Evolutionary conservation across 768 basidiomycete species (phyloP).

Genomic region (Arthromyces matolae): DNA sequence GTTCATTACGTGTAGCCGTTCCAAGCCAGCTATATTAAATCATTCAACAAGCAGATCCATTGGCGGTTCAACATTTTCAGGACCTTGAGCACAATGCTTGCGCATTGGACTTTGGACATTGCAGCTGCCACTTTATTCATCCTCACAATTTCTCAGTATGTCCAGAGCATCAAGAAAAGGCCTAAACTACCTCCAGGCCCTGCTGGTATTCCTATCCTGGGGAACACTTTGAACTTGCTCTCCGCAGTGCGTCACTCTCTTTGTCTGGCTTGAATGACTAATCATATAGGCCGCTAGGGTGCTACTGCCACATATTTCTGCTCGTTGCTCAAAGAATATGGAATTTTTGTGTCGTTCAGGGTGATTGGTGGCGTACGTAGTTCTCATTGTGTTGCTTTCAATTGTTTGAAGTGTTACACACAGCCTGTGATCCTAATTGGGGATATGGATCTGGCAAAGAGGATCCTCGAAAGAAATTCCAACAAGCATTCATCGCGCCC

Average conservation of each 20-base stretch:
- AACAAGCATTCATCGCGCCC: neutral
- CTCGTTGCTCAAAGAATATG: neutral
- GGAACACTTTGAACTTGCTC: neutral
- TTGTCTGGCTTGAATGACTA: neutral
- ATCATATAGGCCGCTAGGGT: neutral
- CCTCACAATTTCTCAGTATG: neutral
- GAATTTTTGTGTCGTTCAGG: neutral
- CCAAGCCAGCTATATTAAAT: no score
- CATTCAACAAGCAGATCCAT: no score
- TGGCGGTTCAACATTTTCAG: no score
- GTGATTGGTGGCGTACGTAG: neutral
- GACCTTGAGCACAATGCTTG: no score
- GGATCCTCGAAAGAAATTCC: neutral
- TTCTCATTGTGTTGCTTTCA: neutral
- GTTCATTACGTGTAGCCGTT: no score
- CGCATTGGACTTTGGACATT: neutral
- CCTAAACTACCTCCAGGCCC: neutral
- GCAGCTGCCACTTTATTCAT: neutral
- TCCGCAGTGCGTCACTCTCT: neutral
- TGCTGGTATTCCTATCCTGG: neutral
- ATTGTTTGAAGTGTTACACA: neutral
- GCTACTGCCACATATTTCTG: neutral
- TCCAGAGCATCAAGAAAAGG: neutral
- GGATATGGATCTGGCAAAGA: neutral
- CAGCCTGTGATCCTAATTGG: neutral